phyloP scores from a whole-genome alignment of 208 protist genomes.

The Wallacemonas sp. region DNA sequence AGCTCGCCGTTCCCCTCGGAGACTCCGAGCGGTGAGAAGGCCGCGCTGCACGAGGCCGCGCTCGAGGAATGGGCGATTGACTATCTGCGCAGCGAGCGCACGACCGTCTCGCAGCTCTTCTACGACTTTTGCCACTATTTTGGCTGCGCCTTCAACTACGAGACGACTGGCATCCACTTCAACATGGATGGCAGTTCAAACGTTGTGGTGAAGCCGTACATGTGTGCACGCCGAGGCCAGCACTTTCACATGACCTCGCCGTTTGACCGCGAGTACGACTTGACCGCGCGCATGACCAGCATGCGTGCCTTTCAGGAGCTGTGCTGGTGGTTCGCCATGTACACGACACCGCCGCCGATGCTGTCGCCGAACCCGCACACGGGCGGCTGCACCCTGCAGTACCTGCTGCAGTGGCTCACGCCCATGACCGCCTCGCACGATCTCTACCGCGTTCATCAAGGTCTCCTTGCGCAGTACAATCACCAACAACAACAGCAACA shows the following conservation, averaged over 20 bases:
- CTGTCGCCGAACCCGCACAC: not conserved
- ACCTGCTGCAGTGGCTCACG: slow-evolving; percentile 68
- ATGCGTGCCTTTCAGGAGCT: slow-evolving; percentile 82
- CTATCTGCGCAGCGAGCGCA: slow-evolving; percentile 39
- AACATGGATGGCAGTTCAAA: slow-evolving; percentile 47
- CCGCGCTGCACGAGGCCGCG: slow-evolving; percentile 14
- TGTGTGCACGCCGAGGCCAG: slow-evolving; percentile 75
- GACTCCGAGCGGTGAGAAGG: not conserved
- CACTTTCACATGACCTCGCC: slow-evolving; percentile 85
- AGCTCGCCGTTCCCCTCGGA: no score
- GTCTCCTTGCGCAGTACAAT: slow-evolving; percentile 27
- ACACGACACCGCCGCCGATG: slow-evolving; percentile 29
- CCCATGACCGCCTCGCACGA: slow-evolving; percentile 57
- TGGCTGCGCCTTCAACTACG: slow-evolving; percentile 83
- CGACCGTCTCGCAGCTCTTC: slow-evolving; percentile 56
- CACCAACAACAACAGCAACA: slow-evolving; percentile 18
- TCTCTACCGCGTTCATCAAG: slow-evolving; percentile 51
- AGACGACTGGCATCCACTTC: slow-evolving; percentile 72
- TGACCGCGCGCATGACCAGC: slow-evolving; percentile 79
- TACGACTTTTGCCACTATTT: slow-evolving; percentile 89
- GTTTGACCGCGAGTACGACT: slow-evolving; percentile 83
- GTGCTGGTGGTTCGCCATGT: slow-evolving; percentile 69
- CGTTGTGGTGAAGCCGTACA: slow-evolving; percentile 68
- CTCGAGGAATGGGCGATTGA: slow-evolving; percentile 28
- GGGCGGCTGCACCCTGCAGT: slow-evolving; percentile 53